phyloP scores from a whole-genome alignment of 164 flowering plant species.

The Sextonia rubra region DNA sequence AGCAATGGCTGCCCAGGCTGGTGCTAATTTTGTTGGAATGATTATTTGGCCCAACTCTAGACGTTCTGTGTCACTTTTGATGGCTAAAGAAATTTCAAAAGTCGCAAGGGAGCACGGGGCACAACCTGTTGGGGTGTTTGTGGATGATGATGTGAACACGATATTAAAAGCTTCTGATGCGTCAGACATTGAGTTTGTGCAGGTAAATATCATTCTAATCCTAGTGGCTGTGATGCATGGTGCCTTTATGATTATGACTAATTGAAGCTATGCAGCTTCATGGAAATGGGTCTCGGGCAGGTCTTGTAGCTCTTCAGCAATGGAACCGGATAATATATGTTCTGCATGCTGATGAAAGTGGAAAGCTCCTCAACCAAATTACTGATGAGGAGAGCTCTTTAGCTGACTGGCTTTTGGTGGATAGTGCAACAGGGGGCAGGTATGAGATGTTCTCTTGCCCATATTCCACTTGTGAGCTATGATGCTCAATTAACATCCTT shows the following conservation, averaged over 20 bases:
- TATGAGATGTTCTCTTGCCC: constrained; percentile 21
- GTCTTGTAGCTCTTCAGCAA: constrained; percentile 44
- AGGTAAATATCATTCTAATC: constrained; percentile 34
- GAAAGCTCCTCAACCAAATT: constrained; percentile 60
- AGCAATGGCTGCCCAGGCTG: constrained; percentile 31
- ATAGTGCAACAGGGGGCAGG: constrained; percentile 92
- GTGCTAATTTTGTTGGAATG: constrained; percentile 73
- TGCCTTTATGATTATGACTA: constrained; percentile 15
- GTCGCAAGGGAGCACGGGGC: constrained; percentile 74
- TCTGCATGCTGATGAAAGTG: constrained; percentile 80
- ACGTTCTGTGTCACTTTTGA: constrained; percentile 69
- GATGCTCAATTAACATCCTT: no score
- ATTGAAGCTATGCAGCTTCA: constrained; percentile 62
- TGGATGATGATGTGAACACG: constrained; percentile 76
- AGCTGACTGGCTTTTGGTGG: constrained; percentile 87
- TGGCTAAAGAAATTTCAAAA: constrained; percentile 80
- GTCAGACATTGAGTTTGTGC: constrained; percentile 72
- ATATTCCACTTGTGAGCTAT: neutral
- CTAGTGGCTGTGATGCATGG: neutral
- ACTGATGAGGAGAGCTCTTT: constrained; percentile 62
- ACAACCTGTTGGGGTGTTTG: constrained; percentile 92
- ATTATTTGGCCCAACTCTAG: constrained; percentile 93
- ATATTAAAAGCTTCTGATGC: constrained; percentile 57
- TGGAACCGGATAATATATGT: constrained; percentile 72
- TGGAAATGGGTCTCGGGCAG: constrained; percentile 69